Conservation (phyloP, 1,284 basidiomycete genomes). For the Boletus sp. region DNA sequence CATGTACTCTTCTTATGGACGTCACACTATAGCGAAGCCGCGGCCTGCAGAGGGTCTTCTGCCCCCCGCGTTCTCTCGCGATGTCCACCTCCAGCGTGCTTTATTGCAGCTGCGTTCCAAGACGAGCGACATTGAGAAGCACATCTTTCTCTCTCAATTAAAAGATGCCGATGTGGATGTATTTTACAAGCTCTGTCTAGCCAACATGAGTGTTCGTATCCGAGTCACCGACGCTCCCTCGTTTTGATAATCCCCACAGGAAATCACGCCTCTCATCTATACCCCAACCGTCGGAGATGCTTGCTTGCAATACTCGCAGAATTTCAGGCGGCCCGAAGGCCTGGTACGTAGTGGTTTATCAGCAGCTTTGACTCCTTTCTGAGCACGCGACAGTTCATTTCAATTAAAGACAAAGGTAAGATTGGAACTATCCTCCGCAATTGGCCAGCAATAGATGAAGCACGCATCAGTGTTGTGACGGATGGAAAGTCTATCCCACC, state of each 20-base stretch:
- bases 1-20: neutral
- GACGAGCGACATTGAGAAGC: conserved; percentile 71
- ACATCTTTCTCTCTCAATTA: conserved; percentile 75
- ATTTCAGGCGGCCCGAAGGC: conserved; percentile 78
- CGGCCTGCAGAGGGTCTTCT: conserved; percentile 55
- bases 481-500: conserved; percentile 55
- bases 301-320: conserved; percentile 80
- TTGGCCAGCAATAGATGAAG: conserved; percentile 73
- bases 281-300: conserved; percentile 92
- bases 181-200: conserved; percentile 71
- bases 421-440: conserved; percentile 68
- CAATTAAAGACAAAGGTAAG: conserved; percentile 82
- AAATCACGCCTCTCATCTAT: conserved; percentile 85
- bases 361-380: neutral
- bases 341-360: conserved; percentile 45
- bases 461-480: conserved; percentile 82
- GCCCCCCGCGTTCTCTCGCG: conserved; percentile 57
- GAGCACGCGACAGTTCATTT: conserved; percentile 57
- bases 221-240: neutral
- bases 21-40: conserved; percentile 37
- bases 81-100: conserved; percentile 57
- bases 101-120: conserved; percentile 72
- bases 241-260: conserved; percentile 29
- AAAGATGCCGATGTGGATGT: conserved; percentile 68
- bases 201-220: conserved; percentile 46